Evolutionary conservation across 257 asterid species (phyloP), one percentile per base, ranked within the genome.

Genomic region (Striga asiatica): DNA sequence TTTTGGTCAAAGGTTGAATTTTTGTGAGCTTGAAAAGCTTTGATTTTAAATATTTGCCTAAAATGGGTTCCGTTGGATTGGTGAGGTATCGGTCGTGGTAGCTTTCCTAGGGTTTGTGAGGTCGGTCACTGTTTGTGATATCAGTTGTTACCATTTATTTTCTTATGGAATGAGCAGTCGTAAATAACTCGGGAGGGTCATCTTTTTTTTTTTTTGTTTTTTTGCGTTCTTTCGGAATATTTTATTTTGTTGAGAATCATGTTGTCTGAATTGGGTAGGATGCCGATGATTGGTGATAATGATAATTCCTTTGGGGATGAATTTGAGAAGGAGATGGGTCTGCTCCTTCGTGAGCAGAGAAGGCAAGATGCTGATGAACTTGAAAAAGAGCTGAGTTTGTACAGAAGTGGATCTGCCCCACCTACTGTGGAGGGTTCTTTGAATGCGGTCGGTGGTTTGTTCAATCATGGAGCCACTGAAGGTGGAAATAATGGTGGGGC

Each of bases 321-420:
- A 61, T 71, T 71, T 52, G 96, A 86, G 58, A 79, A 84, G 69
- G 98, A 91, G 77, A 70, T 87, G 57, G 88, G 96, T 14, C 20
- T 77, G 60, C 38, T 87, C 68, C 92, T 87, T 52, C 81, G 80
- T 10, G 98, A 86, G 20, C 91, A 75, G 76, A 50, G 89, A 64
- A 70, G 92, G 58, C 87, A 76, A 16, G 95, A 80, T 18, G 75
- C 79, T 4, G 93, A 81, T 79, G 97, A 88, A 68, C 88, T 46
- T 23, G 99, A 88, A 58, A 84, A 76, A 76, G 97, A 92, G 79
- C 81, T 84, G 69, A 92, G 88, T 73, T 69, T 92, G 78, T 92
- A 65, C 55, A 78, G 99, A 73, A 92, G 97, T 71, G 99, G 99
- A 52, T 92, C 99, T 11, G 99, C 99, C 49, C 99, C 99, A 11